Evolutionary conservation across 1,284 basidiomycete species (phyloP).

Genomic region (Melampsora larici-populina): DNA sequence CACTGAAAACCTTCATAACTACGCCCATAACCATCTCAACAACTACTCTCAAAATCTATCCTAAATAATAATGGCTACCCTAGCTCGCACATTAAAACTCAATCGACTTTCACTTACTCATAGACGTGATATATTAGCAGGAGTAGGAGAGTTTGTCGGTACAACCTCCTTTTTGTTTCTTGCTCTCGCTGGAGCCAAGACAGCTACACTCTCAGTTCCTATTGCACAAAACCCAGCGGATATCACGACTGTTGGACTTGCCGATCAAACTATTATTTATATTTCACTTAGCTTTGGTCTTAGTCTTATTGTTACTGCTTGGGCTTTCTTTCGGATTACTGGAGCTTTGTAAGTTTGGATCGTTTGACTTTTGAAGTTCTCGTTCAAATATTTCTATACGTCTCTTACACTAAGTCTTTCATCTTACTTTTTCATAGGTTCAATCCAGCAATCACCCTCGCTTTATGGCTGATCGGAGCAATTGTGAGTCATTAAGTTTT

Average conservation of each 20-base stretch:
- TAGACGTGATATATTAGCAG: neutral
- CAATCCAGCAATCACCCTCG: constrained; percentile 57
- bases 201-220: neutral
- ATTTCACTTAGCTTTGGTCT: constrained; percentile 58
- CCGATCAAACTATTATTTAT: constrained; percentile 54
- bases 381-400: neutral
- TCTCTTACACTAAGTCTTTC: neutral
- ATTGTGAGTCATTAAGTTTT: neutral
- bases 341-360: neutral
- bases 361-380: no score
- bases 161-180: neutral
- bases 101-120: neutral
- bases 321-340: constrained; percentile 56
- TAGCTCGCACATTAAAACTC: neutral
- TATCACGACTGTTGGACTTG: constrained; percentile 40
- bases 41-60: no score
- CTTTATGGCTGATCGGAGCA: constrained; percentile 56
- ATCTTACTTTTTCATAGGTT: constrained; percentile 45
- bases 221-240: neutral
- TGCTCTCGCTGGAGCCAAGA: neutral
- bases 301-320: constrained; percentile 55
- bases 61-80: neutral
- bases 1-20: no score
- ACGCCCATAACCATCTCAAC: no score
- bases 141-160: neutral